Conservation (phyloP, 2,329 filamentous ascomycete genomes). For the Exophiala calicioides region DNA sequence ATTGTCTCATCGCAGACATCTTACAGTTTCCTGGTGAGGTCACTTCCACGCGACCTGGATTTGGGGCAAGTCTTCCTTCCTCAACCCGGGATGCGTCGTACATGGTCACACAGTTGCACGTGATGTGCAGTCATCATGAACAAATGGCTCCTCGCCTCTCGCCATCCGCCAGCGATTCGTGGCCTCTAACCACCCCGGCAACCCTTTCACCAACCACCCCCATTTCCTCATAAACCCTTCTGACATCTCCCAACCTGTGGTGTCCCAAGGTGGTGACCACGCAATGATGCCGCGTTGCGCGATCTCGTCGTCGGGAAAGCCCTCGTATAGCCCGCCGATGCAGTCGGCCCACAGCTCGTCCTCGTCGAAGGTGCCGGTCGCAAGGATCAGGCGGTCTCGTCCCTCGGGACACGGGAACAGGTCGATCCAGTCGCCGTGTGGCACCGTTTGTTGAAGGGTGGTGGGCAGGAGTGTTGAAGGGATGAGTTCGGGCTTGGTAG, state of each 20-base stretch:
- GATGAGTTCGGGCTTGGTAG: conserved; percentile 7
- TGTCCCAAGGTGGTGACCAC: conserved; percentile 47
- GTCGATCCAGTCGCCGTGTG: conserved; percentile 48
- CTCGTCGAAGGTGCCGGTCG: conserved; percentile 42
- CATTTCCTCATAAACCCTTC: conserved; percentile 42
- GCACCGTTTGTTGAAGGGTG: conserved; percentile 41
- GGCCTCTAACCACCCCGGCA: conserved; percentile 20
- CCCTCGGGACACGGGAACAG: conserved; percentile 41
- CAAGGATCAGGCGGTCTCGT: conserved; percentile 45
- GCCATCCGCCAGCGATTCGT: conserved; percentile 28
- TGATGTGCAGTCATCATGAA: too few species aligned
- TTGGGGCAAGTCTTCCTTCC: too few species aligned
- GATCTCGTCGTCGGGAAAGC: conserved; percentile 47
- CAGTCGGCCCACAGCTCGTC: conserved; percentile 48
- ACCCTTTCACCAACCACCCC: conserved; percentile 24
- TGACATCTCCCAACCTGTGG: conserved; percentile 45
- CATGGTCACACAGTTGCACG: not conserved
- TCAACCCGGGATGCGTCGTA: too few species aligned
- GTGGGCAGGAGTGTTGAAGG: conserved; percentile 37
- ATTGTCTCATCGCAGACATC: too few species aligned
- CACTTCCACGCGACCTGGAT: too few species aligned
- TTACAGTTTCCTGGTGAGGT: too few species aligned
- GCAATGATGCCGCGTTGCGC: conserved; percentile 45
- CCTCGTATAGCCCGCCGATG: conserved; percentile 47
- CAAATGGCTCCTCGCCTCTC: conserved; percentile 31